phyloP scores from a whole-genome alignment of 1,284 basidiomycete species.

The Malassezia slooffiae region DNA sequence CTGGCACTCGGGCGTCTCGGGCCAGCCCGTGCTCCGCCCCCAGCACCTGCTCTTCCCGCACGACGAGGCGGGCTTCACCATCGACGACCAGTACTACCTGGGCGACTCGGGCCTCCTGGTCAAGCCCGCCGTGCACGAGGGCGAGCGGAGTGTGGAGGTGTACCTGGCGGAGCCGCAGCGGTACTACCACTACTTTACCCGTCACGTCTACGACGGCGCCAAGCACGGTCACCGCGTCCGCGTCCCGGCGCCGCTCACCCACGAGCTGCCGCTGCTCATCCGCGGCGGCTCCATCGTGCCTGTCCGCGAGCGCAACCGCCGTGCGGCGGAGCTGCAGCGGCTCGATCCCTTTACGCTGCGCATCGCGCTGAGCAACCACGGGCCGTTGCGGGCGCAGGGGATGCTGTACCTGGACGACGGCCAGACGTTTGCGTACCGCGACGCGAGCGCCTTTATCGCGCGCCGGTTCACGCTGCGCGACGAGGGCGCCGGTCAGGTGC shows the following conservation, averaged over 20 bases:
- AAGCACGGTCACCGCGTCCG: constrained; percentile 56
- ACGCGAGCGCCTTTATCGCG: constrained; percentile 66
- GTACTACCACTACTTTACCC: constrained; percentile 82
- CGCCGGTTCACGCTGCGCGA: constrained; percentile 20
- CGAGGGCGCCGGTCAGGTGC: background rate
- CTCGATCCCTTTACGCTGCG: constrained; percentile 85
- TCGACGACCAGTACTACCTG: constrained; percentile 91
- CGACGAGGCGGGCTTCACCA: constrained; percentile 67
- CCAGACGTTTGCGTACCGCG: constrained; percentile 62
- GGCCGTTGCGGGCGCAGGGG: constrained; percentile 56
- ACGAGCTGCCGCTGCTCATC: constrained; percentile 67
- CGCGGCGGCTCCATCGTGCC: constrained; percentile 85
- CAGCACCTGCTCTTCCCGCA: constrained; percentile 88
- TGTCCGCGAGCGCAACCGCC: constrained; percentile 71
- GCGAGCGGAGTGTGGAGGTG: constrained; percentile 59
- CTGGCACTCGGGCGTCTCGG: constrained; percentile 44
- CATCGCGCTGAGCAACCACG: constrained; percentile 60
- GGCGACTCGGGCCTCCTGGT: constrained; percentile 78
- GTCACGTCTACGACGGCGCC: constrained; percentile 55
- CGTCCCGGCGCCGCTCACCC: constrained; percentile 53
- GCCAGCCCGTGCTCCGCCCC: constrained; percentile 51
- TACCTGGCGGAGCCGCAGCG: constrained; percentile 86
- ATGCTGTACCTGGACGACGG: constrained; percentile 95
- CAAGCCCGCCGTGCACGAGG: constrained; percentile 75
- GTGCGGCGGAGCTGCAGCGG: constrained; percentile 77